Evolutionary conservation across 2,329 filamentous ascomycete species (phyloP).

Genomic region (Trichothecium sympodiale): DNA sequence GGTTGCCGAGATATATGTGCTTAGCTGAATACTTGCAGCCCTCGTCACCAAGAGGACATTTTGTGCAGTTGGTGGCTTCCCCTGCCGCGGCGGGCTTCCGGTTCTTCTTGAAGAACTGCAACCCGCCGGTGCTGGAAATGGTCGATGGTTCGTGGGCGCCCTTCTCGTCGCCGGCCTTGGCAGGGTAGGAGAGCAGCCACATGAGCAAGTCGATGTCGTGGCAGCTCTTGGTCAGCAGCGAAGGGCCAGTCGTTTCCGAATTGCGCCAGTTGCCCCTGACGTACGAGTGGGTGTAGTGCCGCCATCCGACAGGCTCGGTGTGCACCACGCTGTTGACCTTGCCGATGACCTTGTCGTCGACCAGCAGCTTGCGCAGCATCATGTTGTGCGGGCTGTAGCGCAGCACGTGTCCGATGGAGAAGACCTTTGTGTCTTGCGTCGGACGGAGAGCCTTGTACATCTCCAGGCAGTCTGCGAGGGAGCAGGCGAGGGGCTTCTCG

Average conservation of each 20-base stretch:
- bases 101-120: slow-evolving; percentile 66
- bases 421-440: slow-evolving; percentile 36
- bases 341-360: slow-evolving; percentile 66
- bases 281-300: slow-evolving; percentile 88
- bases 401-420: slow-evolving; percentile 89
- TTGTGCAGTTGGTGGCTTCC: slow-evolving; percentile 73
- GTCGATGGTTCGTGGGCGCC: slow-evolving; percentile 61
- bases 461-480: slow-evolving; percentile 62
- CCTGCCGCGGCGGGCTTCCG: slow-evolving; percentile 70
- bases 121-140: slow-evolving; percentile 63
- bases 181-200: slow-evolving; percentile 77
- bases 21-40: slow-evolving; percentile 79
- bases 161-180: slow-evolving; percentile 21
- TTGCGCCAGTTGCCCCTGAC: slow-evolving; percentile 92
- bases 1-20: slow-evolving; percentile 65
- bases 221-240: slow-evolving; percentile 86
- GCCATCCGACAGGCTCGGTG: slow-evolving; percentile 90
- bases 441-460: slow-evolving; percentile 53
- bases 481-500: slow-evolving; percentile 86
- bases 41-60: slow-evolving; percentile 54
- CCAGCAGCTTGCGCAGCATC: slow-evolving; percentile 65
- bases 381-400: slow-evolving; percentile 91
- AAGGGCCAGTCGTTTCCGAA: slow-evolving; percentile 63
- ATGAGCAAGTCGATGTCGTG: slow-evolving; percentile 91
- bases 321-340: slow-evolving; percentile 81